These are phyloP conservation scores for Cutaneotrichosporon sp. DNA, from an alignment of 1,284 basidiomycete species.

Conservation along the genomic window DNA sequence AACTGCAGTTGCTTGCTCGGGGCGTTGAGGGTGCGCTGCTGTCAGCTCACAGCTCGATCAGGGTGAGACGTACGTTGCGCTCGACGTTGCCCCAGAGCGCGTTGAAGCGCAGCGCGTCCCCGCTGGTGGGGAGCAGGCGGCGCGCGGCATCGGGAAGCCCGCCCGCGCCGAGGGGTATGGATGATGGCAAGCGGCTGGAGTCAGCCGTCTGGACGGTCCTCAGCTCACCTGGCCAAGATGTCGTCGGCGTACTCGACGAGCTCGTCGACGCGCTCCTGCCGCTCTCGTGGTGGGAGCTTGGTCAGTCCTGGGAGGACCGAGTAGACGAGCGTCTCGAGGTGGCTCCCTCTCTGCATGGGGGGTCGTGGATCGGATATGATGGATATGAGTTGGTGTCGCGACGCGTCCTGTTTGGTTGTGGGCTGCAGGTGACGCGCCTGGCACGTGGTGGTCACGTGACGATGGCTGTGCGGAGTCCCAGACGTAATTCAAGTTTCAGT, in stretches of 20 bases:
- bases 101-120: constrained; percentile 13
- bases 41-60: constrained; percentile 6
- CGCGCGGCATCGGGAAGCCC: constrained; percentile 18
- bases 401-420: neutral
- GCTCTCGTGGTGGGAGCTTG: constrained; percentile 22
- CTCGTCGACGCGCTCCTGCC: constrained; percentile 42
- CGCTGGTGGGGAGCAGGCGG: constrained; percentile 6
- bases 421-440: constrained; percentile 4
- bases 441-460: constrained; percentile 1
- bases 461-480: neutral
- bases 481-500: neutral
- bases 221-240: constrained; percentile 45
- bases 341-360: constrained; percentile 15
- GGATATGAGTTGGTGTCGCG: too few relatives aligned
- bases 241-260: constrained; percentile 44
- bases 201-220: constrained; percentile 17
- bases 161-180: constrained; percentile 16
- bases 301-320: constrained; percentile 38
- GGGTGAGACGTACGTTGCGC: constrained; percentile 20
- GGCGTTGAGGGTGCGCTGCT: constrained; percentile 38
- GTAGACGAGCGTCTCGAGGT: constrained; percentile 44
- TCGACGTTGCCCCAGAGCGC: constrained; percentile 15
- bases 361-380: neutral
- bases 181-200: constrained; percentile 19
- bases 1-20: constrained; percentile 48